These are phyloP conservation scores for Hanseniaspora nectarophila DNA, from an alignment of 805 yeast genomes.

Conservation along the genomic window DNA sequence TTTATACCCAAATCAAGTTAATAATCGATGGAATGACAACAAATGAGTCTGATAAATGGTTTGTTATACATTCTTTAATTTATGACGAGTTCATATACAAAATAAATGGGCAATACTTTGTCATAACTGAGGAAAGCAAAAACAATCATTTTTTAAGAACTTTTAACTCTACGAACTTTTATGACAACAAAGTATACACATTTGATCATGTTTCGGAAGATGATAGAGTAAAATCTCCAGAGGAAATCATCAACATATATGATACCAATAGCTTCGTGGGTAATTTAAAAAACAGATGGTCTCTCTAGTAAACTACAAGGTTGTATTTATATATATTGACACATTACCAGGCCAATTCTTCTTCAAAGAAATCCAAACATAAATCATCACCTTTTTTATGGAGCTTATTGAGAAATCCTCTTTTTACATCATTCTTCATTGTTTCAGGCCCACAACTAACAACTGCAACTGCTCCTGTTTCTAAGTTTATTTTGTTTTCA, in stretches of 20 bases:
- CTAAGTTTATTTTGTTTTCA: not conserved
- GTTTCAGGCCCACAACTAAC: slow-evolving; percentile 9
- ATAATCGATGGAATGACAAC: slow-evolving; percentile 61
- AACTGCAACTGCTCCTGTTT: not conserved
- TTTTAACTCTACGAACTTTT: slow-evolving; percentile 14
- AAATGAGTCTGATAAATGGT: slow-evolving; percentile 66
- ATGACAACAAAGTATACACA: slow-evolving; percentile 21
- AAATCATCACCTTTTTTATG: not conserved
- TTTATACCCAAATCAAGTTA: slow-evolving; percentile 36
- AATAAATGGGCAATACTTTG: not conserved
- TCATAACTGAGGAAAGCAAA: not conserved
- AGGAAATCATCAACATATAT: slow-evolving; percentile 24
- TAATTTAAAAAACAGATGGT: slow-evolving; percentile 21
- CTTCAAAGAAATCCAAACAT: not conserved
- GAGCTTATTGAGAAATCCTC: not conserved
- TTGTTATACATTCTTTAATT: slow-evolving; percentile 42
- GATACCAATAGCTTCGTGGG: slow-evolving; percentile 23
- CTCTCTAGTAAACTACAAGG: no score
- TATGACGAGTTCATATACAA: slow-evolving; percentile 30
- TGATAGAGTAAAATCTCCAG: slow-evolving; percentile 16
- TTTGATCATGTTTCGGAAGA: slow-evolving; percentile 14
- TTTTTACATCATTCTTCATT: slow-evolving; percentile 3
- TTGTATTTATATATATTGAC: not conserved
- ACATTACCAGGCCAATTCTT: slow-evolving; percentile 7
- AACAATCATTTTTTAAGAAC: not conserved